Conservation (phyloP, 2,329 filamentous ascomycete genomes). For the Xenoacremonium recifei region DNA sequence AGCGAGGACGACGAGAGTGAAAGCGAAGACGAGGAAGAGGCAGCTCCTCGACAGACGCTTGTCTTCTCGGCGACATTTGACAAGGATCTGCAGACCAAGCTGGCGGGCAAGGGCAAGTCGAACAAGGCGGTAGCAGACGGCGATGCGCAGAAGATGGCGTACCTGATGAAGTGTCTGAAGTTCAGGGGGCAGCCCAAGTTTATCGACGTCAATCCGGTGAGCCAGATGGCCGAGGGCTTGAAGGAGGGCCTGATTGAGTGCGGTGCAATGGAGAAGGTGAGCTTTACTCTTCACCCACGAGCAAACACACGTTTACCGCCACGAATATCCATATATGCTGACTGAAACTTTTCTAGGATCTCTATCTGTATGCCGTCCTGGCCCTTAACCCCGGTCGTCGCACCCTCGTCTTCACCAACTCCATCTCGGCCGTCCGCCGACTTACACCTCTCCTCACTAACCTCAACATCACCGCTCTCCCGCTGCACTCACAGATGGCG, state of each 20-base stretch:
- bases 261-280: constrained; percentile 85
- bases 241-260: constrained; percentile 93
- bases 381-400: constrained; percentile 78
- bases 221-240: constrained; percentile 82
- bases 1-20: constrained; percentile 49
- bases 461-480: constrained; percentile 71
- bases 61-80: constrained; percentile 98
- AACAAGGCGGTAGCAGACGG: constrained; percentile 45
- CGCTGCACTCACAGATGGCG: constrained; percentile 89
- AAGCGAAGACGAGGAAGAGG: constrained; percentile 46
- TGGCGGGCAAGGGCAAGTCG: constrained; percentile 69
- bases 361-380: constrained; percentile 87
- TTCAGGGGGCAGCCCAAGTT: constrained; percentile 87
- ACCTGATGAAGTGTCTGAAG: constrained; percentile 84
- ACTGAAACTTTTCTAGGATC: constrained; percentile 59
- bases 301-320: too few species aligned
- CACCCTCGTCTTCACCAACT: constrained; percentile 92
- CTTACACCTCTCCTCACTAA: constrained; percentile 81
- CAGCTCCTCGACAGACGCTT: constrained; percentile 71
- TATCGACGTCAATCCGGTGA: constrained; percentile 85
- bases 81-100: constrained; percentile 85
- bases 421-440: constrained; percentile 86
- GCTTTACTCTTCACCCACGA: constrained; percentile 2
- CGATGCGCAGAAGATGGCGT: constrained; percentile 84
- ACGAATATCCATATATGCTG: constrained; percentile 5